A percentile compares a stretch with the other conserved stretches of the same genome.
These are phyloP conservation scores for Scedosporium aurantiacum DNA, from an alignment of 2,329 filamentous ascomycete genomes.

Conservation along the genomic window DNA sequence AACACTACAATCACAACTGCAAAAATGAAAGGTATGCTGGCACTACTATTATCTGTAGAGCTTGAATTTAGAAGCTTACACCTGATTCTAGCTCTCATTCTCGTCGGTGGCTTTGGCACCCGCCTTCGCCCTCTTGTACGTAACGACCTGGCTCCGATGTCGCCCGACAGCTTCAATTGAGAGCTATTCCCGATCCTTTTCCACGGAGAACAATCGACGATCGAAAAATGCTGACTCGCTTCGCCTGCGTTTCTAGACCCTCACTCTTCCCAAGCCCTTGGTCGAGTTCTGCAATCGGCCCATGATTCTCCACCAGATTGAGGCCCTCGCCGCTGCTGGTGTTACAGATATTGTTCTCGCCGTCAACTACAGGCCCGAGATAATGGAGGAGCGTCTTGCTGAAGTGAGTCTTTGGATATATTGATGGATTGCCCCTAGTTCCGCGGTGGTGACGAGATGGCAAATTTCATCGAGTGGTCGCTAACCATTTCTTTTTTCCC, in stretches of 20 bases:
- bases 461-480: background rate
- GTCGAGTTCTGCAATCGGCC: conserved; percentile 97
- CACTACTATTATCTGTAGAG: background rate
- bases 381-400: conserved; percentile 89
- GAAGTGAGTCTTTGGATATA: conserved; percentile 47
- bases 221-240: conserved; percentile 12
- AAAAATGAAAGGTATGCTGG: conserved; percentile 24
- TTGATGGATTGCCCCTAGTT: conserved; percentile 7
- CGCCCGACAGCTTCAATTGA: conserved; percentile 5
- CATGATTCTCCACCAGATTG: conserved; percentile 98
- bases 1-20: conserved; percentile 8
- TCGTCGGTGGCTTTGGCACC: conserved; percentile 97
- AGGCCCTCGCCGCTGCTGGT: conserved; percentile 83
- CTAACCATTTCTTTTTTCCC: background rate
- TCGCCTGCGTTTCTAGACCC: conserved; percentile 49
- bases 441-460: background rate
- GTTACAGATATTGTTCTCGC: conserved; percentile 96
- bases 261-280: conserved; percentile 92
- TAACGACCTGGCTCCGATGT: conserved; percentile 9
- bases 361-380: conserved; percentile 96
- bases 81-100: conserved; percentile 68
- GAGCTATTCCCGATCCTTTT: background rate
- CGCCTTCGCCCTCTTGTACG: conserved; percentile 89
- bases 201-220: background rate
- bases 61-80: conserved; percentile 12